These are phyloP conservation scores for Cercospora sp. DNA, from an alignment of 2,329 filamentous ascomycete genomes.

Conservation along the genomic window DNA sequence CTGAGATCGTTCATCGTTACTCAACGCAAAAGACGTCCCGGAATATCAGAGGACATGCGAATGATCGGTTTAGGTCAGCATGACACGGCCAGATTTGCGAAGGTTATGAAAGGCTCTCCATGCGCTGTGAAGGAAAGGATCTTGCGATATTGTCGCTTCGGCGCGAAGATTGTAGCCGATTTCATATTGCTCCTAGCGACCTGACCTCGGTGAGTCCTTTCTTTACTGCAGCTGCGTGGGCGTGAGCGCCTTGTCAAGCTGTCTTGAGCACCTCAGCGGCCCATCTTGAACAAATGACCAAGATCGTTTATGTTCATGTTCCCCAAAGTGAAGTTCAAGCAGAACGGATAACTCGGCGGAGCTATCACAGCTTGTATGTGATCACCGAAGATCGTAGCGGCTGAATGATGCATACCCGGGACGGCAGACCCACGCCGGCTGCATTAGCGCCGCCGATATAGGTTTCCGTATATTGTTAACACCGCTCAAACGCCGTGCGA, in stretches of 20 bases:
- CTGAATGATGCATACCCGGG: slow-evolving; percentile 16
- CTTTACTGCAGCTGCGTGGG: neutral
- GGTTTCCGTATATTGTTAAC: neutral
- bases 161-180: neutral
- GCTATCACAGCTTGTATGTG: neutral
- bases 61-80: too few species aligned
- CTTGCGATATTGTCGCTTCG: neutral
- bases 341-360: neutral
- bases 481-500: slow-evolving; percentile 12
- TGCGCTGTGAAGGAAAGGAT: neutral
- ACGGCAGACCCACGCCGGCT: neutral
- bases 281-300: too few species aligned
- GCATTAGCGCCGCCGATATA: slow-evolving; percentile 19
- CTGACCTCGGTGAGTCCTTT: neutral
- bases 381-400: neutral
- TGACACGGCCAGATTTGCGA: too few species aligned
- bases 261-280: too few species aligned
- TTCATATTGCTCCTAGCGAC: neutral
- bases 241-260: too few species aligned
- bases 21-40: too few species aligned
- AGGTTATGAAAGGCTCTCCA: too few species aligned
- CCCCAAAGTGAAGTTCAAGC: neutral
- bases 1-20: too few species aligned
- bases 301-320: neutral
- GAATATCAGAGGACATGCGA: too few species aligned